Evolutionary conservation across 176 grass and related monocot species (phyloP), one percentile per base, ranked within the genome.

Genomic region (Dendrocalamus sinicus): DNA sequence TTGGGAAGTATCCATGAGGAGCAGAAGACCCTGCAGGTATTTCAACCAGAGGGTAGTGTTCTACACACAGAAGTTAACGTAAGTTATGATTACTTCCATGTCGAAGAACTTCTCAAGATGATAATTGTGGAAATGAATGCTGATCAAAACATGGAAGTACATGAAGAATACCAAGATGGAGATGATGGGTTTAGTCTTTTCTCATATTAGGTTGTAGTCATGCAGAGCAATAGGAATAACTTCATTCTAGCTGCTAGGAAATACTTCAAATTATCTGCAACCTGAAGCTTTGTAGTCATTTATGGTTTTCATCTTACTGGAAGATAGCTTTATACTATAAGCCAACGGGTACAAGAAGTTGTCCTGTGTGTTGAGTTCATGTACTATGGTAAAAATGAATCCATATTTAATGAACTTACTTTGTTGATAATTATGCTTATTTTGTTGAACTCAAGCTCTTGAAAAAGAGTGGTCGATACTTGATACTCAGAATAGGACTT

Each of bases 161-260:
- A 85, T 85, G 89, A 91, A 80, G 85, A 91, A 57, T 84, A 46
- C 81, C 52, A 76, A 70, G 76, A 83, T 53, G 89, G 89, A 19
- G 89, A 88, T 81, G 85, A 91, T 81, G 89, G 89, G 17, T 91
- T 88, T 84, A 88, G 85, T 75, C 89, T 91, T 75, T 91, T 91
- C 86, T 84, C 81, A 39, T 88, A 88, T 72, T 91, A 91, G 69
- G 57, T 69, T 64, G 63, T 48, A 73, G 35, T 55, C 64, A 81
- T 41, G 53, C 16, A 5, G 89, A 55, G 70, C 61, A 64, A 83
- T 81, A 88, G 85, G 81, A 81, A 85, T 77, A 85, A 72, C 76
- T 88, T 57, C 60, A 80, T 88, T 84, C 81, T 88, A 88, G 85
- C 54, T 84, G 70, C 66, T 88, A 88, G 85, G 76, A 70, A 80